phyloP scores from a whole-genome alignment of 2,329 filamentous ascomycete genomes.

The Pestalotiopsis sp. region DNA sequence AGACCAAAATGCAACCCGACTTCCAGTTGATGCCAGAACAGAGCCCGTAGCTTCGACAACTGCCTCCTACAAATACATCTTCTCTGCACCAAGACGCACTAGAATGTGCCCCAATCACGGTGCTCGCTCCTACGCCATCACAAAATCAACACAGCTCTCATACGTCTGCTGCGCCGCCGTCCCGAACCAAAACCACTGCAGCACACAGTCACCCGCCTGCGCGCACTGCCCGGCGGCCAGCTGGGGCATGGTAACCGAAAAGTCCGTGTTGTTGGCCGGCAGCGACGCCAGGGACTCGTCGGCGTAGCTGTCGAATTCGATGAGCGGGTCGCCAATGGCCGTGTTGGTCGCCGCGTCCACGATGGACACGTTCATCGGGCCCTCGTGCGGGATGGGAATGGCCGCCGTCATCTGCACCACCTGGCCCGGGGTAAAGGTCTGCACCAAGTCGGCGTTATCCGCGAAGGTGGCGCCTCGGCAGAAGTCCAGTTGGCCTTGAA shows the following conservation, averaged over 20 bases:
- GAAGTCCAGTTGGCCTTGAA: slow-evolving; percentile 42
- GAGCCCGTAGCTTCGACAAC: too few relatives aligned
- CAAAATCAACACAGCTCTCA: slow-evolving; percentile 40
- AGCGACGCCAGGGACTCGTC: slow-evolving; percentile 38
- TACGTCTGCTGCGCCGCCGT: slow-evolving; percentile 38
- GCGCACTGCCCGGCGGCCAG: slow-evolving; percentile 29
- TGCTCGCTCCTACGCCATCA: slow-evolving; percentile 13
- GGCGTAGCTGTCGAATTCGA: slow-evolving; percentile 57
- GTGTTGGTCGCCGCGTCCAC: slow-evolving; percentile 54
- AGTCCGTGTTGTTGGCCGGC: slow-evolving; percentile 43
- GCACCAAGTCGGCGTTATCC: slow-evolving; percentile 44
- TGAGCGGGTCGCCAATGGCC: slow-evolving; percentile 54
- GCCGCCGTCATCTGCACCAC: slow-evolving; percentile 41
- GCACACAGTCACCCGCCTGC: slow-evolving; percentile 34
- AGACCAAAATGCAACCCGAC: too few relatives aligned
- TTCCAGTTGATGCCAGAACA: too few relatives aligned
- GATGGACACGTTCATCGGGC: slow-evolving; percentile 57
- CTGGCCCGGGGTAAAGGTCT: slow-evolving; percentile 44
- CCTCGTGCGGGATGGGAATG: slow-evolving; percentile 47
- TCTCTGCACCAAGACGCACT: too few relatives aligned
- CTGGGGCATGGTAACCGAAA: slow-evolving; percentile 41
- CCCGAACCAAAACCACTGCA: slow-evolving; percentile 50
- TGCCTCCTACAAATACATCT: too few relatives aligned
- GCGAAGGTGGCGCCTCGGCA: slow-evolving; percentile 49
- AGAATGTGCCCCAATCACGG: not conserved